Evolutionary conservation across 2,329 filamentous ascomycete genomes (phyloP).

Genomic region (Westerdykella aurantiaca): DNA sequence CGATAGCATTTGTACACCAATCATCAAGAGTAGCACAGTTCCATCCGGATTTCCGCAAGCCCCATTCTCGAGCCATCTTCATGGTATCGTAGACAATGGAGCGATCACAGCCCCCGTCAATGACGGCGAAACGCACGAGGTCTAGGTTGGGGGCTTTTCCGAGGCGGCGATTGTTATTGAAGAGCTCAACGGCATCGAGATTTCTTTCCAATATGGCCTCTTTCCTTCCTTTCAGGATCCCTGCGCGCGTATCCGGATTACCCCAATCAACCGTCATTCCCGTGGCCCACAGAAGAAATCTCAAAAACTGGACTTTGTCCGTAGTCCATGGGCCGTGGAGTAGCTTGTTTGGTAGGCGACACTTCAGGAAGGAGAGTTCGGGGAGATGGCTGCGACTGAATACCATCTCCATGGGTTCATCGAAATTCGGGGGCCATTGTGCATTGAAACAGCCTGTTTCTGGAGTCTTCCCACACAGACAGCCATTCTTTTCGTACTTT

Average conservation of each 20-base stretch:
- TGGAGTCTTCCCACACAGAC: constrained; percentile 21
- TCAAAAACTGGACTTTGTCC: constrained; percentile 26
- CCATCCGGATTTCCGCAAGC: constrained; percentile 8
- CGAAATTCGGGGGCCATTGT: constrained; percentile 28
- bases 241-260: constrained; percentile 7
- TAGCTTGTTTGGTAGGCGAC: constrained; percentile 27
- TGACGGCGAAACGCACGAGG: constrained; percentile 22
- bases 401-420: constrained; percentile 23
- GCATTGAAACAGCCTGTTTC: constrained; percentile 22
- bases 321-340: constrained; percentile 22
- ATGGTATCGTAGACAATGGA: constrained; percentile 30
- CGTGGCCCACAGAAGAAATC: constrained; percentile 28
- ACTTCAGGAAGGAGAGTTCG: constrained; percentile 20
- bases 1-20: constrained; percentile 23
- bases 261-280: constrained; percentile 30
- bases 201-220: constrained; percentile 24
- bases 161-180: constrained; percentile 29
- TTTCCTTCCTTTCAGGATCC: constrained; percentile 14
- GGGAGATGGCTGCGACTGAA: constrained; percentile 26
- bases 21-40: constrained; percentile 14
- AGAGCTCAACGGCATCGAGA: constrained; percentile 30
- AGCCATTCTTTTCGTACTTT: constrained; percentile 17
- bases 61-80: constrained; percentile 15
- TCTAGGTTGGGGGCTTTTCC: constrained; percentile 20
- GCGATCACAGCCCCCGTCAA: constrained; percentile 25